Percentiles rank a stretch among this genome's conserved stretches.
Evolutionary conservation across 2,329 filamentous ascomycete genomes (phyloP).

Genomic region (Amylocarpus encephaloides): DNA sequence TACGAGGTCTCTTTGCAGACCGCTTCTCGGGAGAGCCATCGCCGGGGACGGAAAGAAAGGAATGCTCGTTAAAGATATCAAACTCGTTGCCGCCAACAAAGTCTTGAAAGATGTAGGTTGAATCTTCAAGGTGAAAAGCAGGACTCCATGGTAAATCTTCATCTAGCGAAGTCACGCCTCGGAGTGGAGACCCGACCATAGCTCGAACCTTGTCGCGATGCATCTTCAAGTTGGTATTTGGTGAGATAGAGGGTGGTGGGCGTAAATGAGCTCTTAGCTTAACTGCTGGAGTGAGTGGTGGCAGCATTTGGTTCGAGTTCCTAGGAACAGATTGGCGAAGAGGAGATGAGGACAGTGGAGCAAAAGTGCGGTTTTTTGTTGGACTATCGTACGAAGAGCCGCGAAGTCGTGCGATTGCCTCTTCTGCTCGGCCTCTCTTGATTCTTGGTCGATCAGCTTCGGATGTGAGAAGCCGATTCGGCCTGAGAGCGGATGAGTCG

Average conservation of each 20-base stretch:
- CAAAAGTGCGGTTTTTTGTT: slow-evolving; percentile 54
- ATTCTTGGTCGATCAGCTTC: slow-evolving; percentile 74
- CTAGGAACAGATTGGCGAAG: slow-evolving; percentile 42
- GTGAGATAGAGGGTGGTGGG: slow-evolving; percentile 70
- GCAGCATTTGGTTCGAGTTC: slow-evolving; percentile 55
- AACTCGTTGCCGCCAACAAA: slow-evolving; percentile 43
- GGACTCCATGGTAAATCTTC: slow-evolving; percentile 57
- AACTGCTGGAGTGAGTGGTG: slow-evolving; percentile 75
- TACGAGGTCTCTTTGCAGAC: slow-evolving; percentile 49
- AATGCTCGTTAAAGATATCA: slow-evolving; percentile 52
- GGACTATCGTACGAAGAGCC: slow-evolving; percentile 92
- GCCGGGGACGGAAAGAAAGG: slow-evolving; percentile 41
- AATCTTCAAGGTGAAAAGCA: slow-evolving; percentile 60
- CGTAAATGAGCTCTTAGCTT: slow-evolving; percentile 64
- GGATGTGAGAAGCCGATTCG: slow-evolving; percentile 65
- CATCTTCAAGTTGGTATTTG: slow-evolving; percentile 83
- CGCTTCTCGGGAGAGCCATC: slow-evolving; percentile 63
- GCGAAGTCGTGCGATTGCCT: slow-evolving; percentile 88
- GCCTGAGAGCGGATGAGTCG: slow-evolving; percentile 80
- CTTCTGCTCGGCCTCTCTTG: slow-evolving; percentile 86
- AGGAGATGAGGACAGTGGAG: slow-evolving; percentile 60
- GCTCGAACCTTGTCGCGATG: slow-evolving; percentile 78
- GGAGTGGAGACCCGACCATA: slow-evolving; percentile 73
- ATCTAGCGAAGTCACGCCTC: slow-evolving; percentile 44
- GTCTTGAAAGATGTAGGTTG: slow-evolving; percentile 45